Evolutionary conservation across 2,329 filamentous ascomycete species (phyloP).

Genomic region (Fusarium sambucinum): DNA sequence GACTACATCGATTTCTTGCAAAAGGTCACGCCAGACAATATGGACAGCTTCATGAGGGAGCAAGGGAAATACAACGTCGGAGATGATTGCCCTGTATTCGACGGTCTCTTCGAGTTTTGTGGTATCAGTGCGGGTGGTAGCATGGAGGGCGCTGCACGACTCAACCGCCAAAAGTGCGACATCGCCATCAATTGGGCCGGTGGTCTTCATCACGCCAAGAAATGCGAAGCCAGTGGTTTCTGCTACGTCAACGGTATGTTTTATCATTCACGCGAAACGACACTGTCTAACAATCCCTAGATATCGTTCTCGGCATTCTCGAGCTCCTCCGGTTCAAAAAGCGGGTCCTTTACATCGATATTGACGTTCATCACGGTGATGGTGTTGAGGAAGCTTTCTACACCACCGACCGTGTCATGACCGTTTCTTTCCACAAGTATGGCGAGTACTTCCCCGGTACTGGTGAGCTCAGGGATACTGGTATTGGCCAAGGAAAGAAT

Average conservation of each 20-base stretch:
- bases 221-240: slow-evolving; percentile 95
- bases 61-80: slow-evolving; percentile 95
- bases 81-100: slow-evolving; percentile 97
- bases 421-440: slow-evolving; percentile 95
- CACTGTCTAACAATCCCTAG: slow-evolving; percentile 57
- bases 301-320: slow-evolving; percentile 95
- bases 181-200: slow-evolving; percentile 99
- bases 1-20: slow-evolving; percentile 96
- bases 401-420: slow-evolving; percentile 92
- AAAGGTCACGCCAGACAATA: slow-evolving; percentile 98
- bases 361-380: slow-evolving; percentile 94
- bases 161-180: slow-evolving; percentile 92
- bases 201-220: slow-evolving; percentile 96
- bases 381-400: slow-evolving; percentile 95
- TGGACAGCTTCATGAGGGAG: slow-evolving; percentile 92
- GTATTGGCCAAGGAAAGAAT: slow-evolving; percentile 87
- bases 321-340: slow-evolving; percentile 91
- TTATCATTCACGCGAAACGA: background rate
- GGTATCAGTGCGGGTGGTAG: slow-evolving; percentile 94
- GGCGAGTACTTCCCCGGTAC: slow-evolving; percentile 96
- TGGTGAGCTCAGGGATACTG: slow-evolving; percentile 86
- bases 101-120: slow-evolving; percentile 97
- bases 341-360: slow-evolving; percentile 97
- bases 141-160: slow-evolving; percentile 90
- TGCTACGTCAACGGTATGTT: slow-evolving; percentile 93